Evolutionary conservation across 1,139 yeast species (phyloP), one percentile per base, ranked within the genome.

Genomic region (Spathaspora jeffriesii): DNA sequence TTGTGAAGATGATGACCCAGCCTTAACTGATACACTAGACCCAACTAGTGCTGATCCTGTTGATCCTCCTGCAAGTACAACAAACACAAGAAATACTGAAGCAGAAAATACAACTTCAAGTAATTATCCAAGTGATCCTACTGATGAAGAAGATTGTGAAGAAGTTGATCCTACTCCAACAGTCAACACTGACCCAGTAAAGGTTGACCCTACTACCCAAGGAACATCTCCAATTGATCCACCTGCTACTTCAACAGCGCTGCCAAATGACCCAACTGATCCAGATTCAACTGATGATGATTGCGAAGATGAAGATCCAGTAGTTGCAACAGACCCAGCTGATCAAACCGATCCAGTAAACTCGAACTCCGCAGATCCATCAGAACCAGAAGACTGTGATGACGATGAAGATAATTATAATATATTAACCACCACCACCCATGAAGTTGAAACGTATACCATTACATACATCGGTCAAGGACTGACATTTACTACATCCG

Each of bases 391-490:
- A 17, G 46, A 49, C 25, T 48, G 49, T 28, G 27, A 39, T 32
- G 46, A 50, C 15, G 53, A 47, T 11, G 45, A 44, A 3, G 45
- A 44, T 5, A 43, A 45, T 31, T 22, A 42, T 22, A 13, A 31
- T 27, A n/a, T 10, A 7, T 27, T 27, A 10, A 14, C 15, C 28
- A n/a, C 20, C 7, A 27, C 32, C 4, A n/a, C 48, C 5, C 44
- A 46, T 28, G 43, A 44, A 15, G 30, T 43, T 18, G 44, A 46
- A 13, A 37, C 48, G n/a, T 48, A 49, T 27, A 48, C 49, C 9
- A 46, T 49, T 21, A 43, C 50, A 8, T 48, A 48, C 30, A 50
- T 51, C 17, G 52, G 48, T 22, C 48, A 49, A 40, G 52, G 50
- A 21, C 40, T 43, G 40, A 50, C 55, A 3, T 47, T 46, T 27